phyloP scores from a whole-genome alignment of 345 rosid genomes.

The Viola odorata region DNA sequence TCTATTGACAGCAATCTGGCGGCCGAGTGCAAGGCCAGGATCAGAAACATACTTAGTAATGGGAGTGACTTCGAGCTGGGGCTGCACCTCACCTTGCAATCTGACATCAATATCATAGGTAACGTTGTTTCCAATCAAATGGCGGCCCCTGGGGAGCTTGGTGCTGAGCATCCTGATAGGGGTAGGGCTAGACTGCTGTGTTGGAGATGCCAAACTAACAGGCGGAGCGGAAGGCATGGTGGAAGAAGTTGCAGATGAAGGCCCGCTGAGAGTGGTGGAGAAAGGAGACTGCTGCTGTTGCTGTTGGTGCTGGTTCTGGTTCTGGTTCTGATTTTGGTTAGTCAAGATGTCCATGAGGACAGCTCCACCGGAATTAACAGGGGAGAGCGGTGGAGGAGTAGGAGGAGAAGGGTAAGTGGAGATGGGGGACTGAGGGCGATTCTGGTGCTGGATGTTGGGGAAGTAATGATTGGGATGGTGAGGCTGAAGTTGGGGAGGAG shows the following conservation, averaged over 20 bases:
- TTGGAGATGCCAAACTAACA: conserved; percentile 28
- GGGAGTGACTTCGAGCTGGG: conserved; percentile 87
- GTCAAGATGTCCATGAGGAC: conserved; percentile 24
- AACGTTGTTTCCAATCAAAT: conserved; percentile 44
- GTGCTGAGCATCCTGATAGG: conserved; percentile 38
- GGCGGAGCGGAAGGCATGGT: conserved; percentile 20
- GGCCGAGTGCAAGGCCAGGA: conserved; percentile 71
- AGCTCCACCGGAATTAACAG: conserved; percentile 11
- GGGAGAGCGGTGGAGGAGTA: conserved; percentile 2
- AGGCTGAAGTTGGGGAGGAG: conserved; percentile 23
- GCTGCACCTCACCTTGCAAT: conserved; percentile 61
- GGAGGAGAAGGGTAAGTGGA: conserved; percentile 18
- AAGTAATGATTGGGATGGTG: conserved; percentile 26
- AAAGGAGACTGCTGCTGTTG: conserved; percentile 19
- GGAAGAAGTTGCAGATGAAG: conserved; percentile 14
- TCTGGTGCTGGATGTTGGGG: conserved; percentile 13
- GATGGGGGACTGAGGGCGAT: conserved; percentile 13
- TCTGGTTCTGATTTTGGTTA: conserved; percentile 12
- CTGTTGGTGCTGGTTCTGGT: too few relatives aligned
- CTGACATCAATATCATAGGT: conserved; percentile 62
- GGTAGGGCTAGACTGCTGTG: conserved; percentile 25
- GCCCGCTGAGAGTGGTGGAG: conserved; percentile 11
- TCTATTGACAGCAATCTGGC: conserved; percentile 79
- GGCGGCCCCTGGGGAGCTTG: conserved; percentile 57
- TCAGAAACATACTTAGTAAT: conserved; percentile 86